These are phyloP conservation scores for Purshia tridentata DNA, from an alignment of 306 rosid species.

Conservation along the genomic window DNA sequence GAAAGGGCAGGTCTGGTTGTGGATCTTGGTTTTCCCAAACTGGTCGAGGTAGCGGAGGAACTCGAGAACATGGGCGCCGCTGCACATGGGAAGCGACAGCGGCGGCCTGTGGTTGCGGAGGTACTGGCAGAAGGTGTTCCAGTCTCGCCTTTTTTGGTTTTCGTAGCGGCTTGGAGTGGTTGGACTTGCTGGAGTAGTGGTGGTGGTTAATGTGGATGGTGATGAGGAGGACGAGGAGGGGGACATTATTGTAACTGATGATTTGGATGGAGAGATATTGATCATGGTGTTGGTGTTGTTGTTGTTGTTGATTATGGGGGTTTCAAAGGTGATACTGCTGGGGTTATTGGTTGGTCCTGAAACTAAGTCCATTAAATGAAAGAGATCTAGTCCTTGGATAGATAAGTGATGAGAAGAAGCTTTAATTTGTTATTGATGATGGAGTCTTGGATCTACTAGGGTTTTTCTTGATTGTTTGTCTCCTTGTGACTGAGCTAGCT, in stretches of 20 bases:
- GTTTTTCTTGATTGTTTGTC: slow-evolving; percentile 12
- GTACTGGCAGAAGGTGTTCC: slow-evolving; percentile 97
- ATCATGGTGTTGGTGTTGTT: neutral
- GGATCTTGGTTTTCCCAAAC: slow-evolving; percentile 92
- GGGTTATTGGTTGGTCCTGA: slow-evolving; percentile 38
- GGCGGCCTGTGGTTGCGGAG: slow-evolving; percentile 81
- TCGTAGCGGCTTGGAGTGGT: slow-evolving; percentile 78
- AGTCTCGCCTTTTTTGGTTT: slow-evolving; percentile 88
- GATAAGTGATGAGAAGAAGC: too few relatives aligned
- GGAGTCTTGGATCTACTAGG: slow-evolving; percentile 25
- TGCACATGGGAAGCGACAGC: slow-evolving; percentile 52
- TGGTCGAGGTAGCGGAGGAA: slow-evolving; percentile 89
- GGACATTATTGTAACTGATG: too few relatives aligned
- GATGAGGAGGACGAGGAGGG: slow-evolving; percentile 10
- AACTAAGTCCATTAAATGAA: slow-evolving; percentile 52
- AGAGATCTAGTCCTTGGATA: neutral
- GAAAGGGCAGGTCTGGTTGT: slow-evolving; percentile 75
- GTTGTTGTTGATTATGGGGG: slow-evolving; percentile 11
- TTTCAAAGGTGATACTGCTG: slow-evolving; percentile 4
- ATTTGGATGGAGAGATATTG: too few relatives aligned
- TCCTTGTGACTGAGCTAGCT: neutral
- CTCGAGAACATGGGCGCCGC: slow-evolving; percentile 79
- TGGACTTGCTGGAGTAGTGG: neutral
- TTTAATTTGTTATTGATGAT: neutral
- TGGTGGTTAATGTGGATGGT: neutral